These are phyloP conservation scores for Penicillium manginii DNA, from an alignment of 495 filamentous ascomycete species.

Conservation along the genomic window DNA sequence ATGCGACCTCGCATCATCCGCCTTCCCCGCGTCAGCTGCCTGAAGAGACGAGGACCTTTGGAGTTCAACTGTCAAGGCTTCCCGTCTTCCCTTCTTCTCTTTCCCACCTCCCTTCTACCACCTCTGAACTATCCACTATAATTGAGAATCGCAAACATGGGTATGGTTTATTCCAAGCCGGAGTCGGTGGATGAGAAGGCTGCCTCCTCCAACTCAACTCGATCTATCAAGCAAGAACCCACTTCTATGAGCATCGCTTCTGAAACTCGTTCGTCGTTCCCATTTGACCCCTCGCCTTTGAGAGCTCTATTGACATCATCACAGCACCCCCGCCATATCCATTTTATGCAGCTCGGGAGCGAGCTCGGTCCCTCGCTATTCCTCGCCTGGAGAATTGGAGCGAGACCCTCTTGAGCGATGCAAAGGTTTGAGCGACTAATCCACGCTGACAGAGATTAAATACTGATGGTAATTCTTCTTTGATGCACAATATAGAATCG, in stretches of 20 bases:
- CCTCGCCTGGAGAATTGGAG: conserved; percentile 24
- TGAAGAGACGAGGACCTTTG: background rate
- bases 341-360: conserved; percentile 8
- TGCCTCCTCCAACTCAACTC: background rate
- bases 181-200: conserved; percentile 4
- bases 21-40: background rate
- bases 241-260: background rate
- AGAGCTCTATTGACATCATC: background rate
- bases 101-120: background rate
- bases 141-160: background rate
- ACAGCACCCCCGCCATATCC: conserved; percentile 27
- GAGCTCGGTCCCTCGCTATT: conserved; percentile 16
- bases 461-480: background rate
- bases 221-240: background rate
- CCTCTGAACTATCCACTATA: too few relatives aligned
- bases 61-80: background rate
- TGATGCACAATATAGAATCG: conserved; percentile 47
- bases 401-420: conserved; percentile 22
- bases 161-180: conserved; percentile 4
- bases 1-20: conserved; percentile 1
- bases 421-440: conserved; percentile 21
- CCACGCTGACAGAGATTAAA: background rate
- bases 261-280: background rate
- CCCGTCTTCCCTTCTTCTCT: background rate
- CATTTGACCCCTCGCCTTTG: background rate